A percentile compares a stretch with the other conserved stretches of the same genome.
phyloP scores from a whole-genome alignment of 768 basidiomycete species.

The Neoboletus magnificus region DNA sequence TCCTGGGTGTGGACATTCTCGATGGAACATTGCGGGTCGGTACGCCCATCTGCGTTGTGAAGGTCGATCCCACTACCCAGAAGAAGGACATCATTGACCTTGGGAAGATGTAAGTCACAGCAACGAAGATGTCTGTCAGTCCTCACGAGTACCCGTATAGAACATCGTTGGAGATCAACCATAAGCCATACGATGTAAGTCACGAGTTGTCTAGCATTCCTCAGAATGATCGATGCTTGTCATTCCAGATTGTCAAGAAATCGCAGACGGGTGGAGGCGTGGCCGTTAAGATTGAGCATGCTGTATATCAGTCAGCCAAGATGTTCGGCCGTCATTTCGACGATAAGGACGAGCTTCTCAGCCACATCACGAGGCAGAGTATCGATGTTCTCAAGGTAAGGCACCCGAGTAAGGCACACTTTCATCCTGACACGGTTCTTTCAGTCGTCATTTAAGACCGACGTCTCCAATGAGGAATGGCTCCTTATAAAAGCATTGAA shows the following conservation, averaged over 20 bases:
- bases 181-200: constrained; percentile 78
- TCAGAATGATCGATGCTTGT: background rate
- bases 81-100: constrained; percentile 90
- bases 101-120: constrained; percentile 79
- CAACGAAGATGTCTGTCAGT: background rate
- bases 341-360: constrained; percentile 92
- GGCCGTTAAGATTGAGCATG: constrained; percentile 98
- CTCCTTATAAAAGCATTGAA: constrained; percentile 86
- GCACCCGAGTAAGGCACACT: background rate
- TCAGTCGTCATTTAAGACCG: constrained; percentile 81
- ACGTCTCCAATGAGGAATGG: constrained; percentile 92
- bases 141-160: constrained; percentile 37
- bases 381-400: constrained; percentile 92
- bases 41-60: constrained; percentile 94
- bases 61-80: constrained; percentile 79
- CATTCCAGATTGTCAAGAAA: constrained; percentile 78
- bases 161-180: constrained; percentile 96
- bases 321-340: constrained; percentile 96
- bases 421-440: constrained; percentile 10
- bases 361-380: constrained; percentile 85
- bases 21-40: constrained; percentile 90
- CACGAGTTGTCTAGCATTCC: background rate
- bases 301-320: constrained; percentile 91
- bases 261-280: constrained; percentile 94
- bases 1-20: constrained; percentile 93